phyloP scores from a whole-genome alignment of 73 alveolate species.

The Stentor coeruleus region DNA sequence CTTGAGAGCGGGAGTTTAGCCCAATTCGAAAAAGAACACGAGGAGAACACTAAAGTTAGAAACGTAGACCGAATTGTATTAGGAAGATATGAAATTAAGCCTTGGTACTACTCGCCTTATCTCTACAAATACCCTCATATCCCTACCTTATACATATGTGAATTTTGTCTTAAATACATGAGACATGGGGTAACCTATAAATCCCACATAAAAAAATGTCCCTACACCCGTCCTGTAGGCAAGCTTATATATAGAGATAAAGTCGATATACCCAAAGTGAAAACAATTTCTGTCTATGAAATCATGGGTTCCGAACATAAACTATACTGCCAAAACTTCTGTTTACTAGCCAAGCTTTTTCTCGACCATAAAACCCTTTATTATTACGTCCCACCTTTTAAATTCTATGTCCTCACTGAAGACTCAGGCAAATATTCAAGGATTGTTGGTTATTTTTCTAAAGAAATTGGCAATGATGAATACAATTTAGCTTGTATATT shows the following conservation, averaged over 20 bases:
- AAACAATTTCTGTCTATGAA: slow-evolving; percentile 65
- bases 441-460: slow-evolving; percentile 71
- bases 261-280: slow-evolving; percentile 52
- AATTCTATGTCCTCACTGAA: slow-evolving; percentile 80
- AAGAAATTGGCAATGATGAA: slow-evolving; percentile 35
- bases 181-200: slow-evolving; percentile 61
- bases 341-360: slow-evolving; percentile 82
- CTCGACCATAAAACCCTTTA: slow-evolving; percentile 85
- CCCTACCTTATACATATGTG: slow-evolving; percentile 78
- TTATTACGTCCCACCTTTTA: slow-evolving; percentile 84
- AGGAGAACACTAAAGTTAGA: slow-evolving; percentile 77
- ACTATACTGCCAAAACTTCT: slow-evolving; percentile 80
- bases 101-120: slow-evolving; percentile 91
- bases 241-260: slow-evolving; percentile 42
- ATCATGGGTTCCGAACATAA: slow-evolving; percentile 75
- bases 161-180: slow-evolving; percentile 82
- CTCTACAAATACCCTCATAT: slow-evolving; percentile 70
- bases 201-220: slow-evolving; percentile 57
- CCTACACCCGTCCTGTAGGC: slow-evolving; percentile 28
- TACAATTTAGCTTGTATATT: slow-evolving; percentile 37
- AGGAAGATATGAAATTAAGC: slow-evolving; percentile 77
- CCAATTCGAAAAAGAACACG: slow-evolving; percentile 70
- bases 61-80: slow-evolving; percentile 79
- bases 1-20: slow-evolving; percentile 49
- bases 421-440: slow-evolving; percentile 69